phyloP scores from a whole-genome alignment of 768 basidiomycete genomes.

The Macrolepiota fuliginosa region DNA sequence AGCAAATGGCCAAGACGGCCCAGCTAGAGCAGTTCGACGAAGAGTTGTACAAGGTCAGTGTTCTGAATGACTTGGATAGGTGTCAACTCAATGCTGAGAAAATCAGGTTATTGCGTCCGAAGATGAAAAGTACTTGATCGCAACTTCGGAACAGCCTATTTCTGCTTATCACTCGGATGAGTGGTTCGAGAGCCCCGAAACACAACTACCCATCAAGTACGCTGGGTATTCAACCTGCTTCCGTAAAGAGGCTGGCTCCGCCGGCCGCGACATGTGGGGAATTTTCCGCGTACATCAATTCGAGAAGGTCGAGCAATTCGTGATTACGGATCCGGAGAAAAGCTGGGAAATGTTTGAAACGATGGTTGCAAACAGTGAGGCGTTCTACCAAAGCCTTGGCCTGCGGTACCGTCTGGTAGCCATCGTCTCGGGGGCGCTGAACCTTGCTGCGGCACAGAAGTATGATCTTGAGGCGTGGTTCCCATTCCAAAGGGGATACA shows the following conservation, averaged over 20 bases:
- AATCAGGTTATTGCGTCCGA: constrained; percentile 78
- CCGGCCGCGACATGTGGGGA: constrained; percentile 98
- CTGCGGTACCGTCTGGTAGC: constrained; percentile 90
- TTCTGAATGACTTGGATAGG: neutral
- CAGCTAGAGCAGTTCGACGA: constrained; percentile 99
- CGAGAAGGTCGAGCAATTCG: constrained; percentile 98
- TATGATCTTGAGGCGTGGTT: constrained; percentile 99
- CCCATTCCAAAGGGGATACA: constrained; percentile 94
- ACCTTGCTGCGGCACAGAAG: constrained; percentile 96
- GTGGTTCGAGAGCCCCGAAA: constrained; percentile 94
- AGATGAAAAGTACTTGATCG: constrained; percentile 98
- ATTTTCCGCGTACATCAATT: constrained; percentile 99
- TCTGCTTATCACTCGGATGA: constrained; percentile 95
- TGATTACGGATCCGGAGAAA: constrained; percentile 90
- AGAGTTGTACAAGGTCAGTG: constrained; percentile 87
- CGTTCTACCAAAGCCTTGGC: constrained; percentile 93
- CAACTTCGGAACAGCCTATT: constrained; percentile 98
- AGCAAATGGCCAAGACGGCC: constrained; percentile 96
- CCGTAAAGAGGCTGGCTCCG: constrained; percentile 97
- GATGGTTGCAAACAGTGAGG: constrained; percentile 90
- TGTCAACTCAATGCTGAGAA: neutral
- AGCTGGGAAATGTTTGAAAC: constrained; percentile 92
- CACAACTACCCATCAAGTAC: constrained; percentile 89
- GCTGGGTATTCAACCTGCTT: constrained; percentile 95
- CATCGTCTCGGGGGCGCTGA: constrained; percentile 95